These are phyloP conservation scores for Phytophthora pini DNA, from an alignment of 352 stramenopile genomes.

Conservation along the genomic window DNA sequence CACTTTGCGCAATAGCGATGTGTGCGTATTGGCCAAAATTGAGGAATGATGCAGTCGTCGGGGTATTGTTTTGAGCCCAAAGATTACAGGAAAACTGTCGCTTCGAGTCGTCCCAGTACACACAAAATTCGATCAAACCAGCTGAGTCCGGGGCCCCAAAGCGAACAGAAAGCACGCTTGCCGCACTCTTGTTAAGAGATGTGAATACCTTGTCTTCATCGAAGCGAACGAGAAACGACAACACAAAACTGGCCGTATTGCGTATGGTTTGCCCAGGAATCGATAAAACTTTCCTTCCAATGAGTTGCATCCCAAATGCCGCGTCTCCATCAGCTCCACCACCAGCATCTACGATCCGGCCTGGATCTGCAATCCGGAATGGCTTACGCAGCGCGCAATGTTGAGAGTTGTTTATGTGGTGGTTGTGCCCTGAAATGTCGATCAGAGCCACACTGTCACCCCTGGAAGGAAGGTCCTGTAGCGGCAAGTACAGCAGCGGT, in stretches of 20 bases:
- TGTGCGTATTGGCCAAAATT: conserved; percentile 37
- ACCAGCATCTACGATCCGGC: background rate
- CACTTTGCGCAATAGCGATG: conserved; percentile 18
- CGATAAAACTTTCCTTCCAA: conserved; percentile 31
- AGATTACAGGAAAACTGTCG: conserved; percentile 24
- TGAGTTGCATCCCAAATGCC: conserved; percentile 51
- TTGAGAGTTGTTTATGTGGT: conserved; percentile 41
- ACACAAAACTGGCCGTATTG: conserved; percentile 3
- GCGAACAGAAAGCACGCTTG: conserved; percentile 26
- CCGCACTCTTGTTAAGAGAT: background rate
- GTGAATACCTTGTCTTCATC: conserved; percentile 20
- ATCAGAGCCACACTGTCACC: conserved; percentile 31
- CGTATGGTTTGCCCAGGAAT: conserved; percentile 7
- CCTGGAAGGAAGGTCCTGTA: conserved; percentile 55
- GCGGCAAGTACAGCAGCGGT: conserved; percentile 59
- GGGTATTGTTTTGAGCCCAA: conserved; percentile 3
- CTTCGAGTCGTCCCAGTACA: conserved; percentile 26
- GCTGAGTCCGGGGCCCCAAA: conserved; percentile 5
- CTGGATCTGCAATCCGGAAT: conserved; percentile 49
- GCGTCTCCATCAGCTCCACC: conserved; percentile 8
- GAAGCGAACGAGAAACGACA: conserved; percentile 64
- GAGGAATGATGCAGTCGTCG: conserved; percentile 4
- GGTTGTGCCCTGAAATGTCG: conserved; percentile 59
- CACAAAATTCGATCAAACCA: conserved; percentile 21
- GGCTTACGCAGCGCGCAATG: conserved; percentile 58